Evolutionary conservation across 495 filamentous ascomycete species (phyloP), one percentile per base, ranked within the genome.

Genomic region (Entonaema liquescens): DNA sequence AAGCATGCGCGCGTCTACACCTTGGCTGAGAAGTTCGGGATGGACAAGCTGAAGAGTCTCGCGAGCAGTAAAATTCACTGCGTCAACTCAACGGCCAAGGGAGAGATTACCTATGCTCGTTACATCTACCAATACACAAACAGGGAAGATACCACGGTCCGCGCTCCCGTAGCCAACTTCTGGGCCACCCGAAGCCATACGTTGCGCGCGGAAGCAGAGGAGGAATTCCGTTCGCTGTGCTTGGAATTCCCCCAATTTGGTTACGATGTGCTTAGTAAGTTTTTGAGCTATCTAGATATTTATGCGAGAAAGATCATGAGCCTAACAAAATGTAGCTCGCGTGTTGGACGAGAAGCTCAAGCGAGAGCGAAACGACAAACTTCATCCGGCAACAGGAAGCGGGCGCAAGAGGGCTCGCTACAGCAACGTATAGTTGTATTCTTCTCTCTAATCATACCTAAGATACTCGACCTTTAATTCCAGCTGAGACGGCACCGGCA

Each of bases 1-100:
- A 90, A 90, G 67, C 94, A 98, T 77, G 94, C 94, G 11, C 88
- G 89, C 54, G 87, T 97, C 61, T 97, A 97, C 84, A 97, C 93
- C 0, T 83, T 97, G 0, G 93, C 93, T 0, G 91, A 93, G 71
- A 94, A 91, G 76, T 87, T 96, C 57, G 85, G 86, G 6, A 81
- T 97, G 36, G 85, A 88, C 1, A 79, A 83, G n/a, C 85, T 97
- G 54, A 92, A 92, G 78, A 87, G 83, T 36, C 86, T 97, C 1
- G 91, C 93, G 0, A 91, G 93, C 70, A 88, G 85, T 70, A 98
- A 97, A 82, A 97, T 98, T 73, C 93, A 96, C 82, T 88, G 90
- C 73, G 90, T 97, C 64, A 91, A 92, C 70, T 90, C 89, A 49
- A 95, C 91, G 1, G 92, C 93, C 25, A 89, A 89, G 77, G 94